Base-by-base conservation (phyloP, 148 eudicot genomes). In the Diospyros lotus region DNA sequence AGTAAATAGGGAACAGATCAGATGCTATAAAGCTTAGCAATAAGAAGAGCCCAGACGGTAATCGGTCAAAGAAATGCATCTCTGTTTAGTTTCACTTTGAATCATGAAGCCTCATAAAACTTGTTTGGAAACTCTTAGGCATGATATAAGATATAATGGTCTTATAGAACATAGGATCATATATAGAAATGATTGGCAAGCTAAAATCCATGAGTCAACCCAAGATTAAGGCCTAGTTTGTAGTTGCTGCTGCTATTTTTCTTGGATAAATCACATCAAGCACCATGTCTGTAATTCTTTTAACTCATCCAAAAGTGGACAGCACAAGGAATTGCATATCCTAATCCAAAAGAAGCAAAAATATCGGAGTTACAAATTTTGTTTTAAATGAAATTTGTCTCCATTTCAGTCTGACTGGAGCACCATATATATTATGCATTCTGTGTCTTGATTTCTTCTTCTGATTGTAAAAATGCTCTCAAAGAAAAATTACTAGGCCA, bases 401-500 rank as follows among this genome's bases (percentile, higher is more conserved):
- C 14, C 14, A 61, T 13, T 15, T 0, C 58, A 59, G 11, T 13
- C 67, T 58, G 17, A 61, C 48, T 73, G 38, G 54, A 39, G 9
- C 43, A 55, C 2, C 46, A 13, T 18, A 53, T 52, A 69, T 1
- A 39, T 5, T 4, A 40, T 62, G 66, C 2, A 8, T 62, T 60
- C 3, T 13, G 15, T 4, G 9, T 18, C 63, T 59, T 42, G 0
- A 64, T 64, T 64, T 18, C 58, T 18, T 43, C 9, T 3, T 65
- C 10, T 66, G 46, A 65, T 67, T 18, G 41, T 44, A n/a, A 14
- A 67, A 9, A 39, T 44, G 45, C 28, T 28, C 42, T 7, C 44
- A 48, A 66, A 4, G 12, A 43, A 55, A 55, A 77, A 61, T 59
- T 55, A 46, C 18, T 48, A 4, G 66, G 66, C 71, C n/a, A 66